Evolutionary conservation across 345 rosid species (phyloP).

Genomic region (Psidium guajava): DNA sequence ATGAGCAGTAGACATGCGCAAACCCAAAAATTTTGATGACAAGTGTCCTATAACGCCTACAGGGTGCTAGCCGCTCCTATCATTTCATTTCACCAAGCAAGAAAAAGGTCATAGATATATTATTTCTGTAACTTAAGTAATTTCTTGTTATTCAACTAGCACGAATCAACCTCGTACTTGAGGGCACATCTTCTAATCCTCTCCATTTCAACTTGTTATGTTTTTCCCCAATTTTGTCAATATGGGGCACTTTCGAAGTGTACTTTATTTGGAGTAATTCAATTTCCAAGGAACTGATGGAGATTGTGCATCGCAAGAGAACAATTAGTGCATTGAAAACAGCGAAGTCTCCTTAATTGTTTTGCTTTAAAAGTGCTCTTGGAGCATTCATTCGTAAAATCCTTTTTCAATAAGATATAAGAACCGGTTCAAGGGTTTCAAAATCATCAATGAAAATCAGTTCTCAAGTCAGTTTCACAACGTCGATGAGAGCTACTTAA

Average conservation of each 20-base stretch:
- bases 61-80: neutral
- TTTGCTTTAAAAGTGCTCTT: too few relatives aligned
- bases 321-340: neutral
- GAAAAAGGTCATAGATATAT: neutral
- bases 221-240: neutral
- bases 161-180: neutral
- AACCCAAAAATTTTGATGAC: neutral
- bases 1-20: neutral
- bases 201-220: neutral
- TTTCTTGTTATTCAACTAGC: neutral
- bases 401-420: neutral
- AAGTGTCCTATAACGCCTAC: neutral
- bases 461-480: neutral
- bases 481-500: neutral
- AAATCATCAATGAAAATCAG: neutral
- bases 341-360: neutral
- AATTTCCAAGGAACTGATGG: neutral
- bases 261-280: neutral
- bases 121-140: neutral
- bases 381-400: neutral
- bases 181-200: too few relatives aligned
- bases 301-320: neutral
- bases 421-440: neutral
- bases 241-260: neutral
- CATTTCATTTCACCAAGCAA: neutral